Percentiles rank a stretch among this genome's conserved stretches.
These are phyloP conservation scores for Pneumocystis canis DNA, from an alignment of 1,139 yeast species.

Conservation along the genomic window DNA sequence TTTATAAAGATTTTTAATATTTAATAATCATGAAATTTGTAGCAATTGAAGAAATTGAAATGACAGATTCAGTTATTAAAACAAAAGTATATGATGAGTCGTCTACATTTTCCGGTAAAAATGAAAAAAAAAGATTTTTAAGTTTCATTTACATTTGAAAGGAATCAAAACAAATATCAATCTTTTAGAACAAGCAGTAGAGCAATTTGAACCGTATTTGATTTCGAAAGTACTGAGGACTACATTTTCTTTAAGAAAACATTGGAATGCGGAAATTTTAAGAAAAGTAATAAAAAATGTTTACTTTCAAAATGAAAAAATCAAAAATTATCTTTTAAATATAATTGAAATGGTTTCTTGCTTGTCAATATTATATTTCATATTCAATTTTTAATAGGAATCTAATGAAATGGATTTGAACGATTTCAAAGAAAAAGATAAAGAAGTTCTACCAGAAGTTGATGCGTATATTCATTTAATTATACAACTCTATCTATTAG, in stretches of 20 bases:
- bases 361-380: background rate
- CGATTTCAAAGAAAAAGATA: constrained; percentile 21
- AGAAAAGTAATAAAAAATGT: constrained; percentile 38
- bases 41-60: background rate
- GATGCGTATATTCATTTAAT: constrained; percentile 69
- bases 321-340: constrained; percentile 17
- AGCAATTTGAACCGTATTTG: constrained; percentile 71
- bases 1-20: background rate
- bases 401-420: constrained; percentile 10
- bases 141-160: constrained; percentile 21
- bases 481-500: constrained; percentile 62
- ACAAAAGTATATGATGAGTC: background rate
- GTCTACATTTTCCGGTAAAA: background rate
- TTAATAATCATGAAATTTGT: constrained; percentile 8
- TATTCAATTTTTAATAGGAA: constrained; percentile 14
- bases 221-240: constrained; percentile 77
- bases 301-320: constrained; percentile 34
- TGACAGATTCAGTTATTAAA: constrained; percentile 1
- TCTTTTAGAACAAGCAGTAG: constrained; percentile 54
- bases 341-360: constrained; percentile 22
- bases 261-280: constrained; percentile 41
- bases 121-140: background rate
- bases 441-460: constrained; percentile 50
- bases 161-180: constrained; percentile 37
- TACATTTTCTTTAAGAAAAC: constrained; percentile 57